Evolutionary conservation across 2,329 filamentous ascomycete genomes (phyloP), one percentile per base, ranked within the genome.

Genomic region (Pseudopithomyces chartarum): DNA sequence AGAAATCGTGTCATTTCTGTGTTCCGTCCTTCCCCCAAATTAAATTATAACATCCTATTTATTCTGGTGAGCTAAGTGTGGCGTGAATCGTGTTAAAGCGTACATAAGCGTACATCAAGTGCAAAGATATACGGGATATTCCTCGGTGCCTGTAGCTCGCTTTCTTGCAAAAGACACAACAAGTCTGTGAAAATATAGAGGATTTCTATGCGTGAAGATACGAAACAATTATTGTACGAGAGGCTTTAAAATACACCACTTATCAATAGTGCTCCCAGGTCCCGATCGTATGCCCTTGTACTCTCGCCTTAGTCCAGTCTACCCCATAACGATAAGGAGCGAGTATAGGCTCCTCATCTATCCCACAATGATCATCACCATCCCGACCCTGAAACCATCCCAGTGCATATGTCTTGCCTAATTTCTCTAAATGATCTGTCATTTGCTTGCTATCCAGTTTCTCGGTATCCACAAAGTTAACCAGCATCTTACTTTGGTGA

Each of bases 401-500:
- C 33, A 93, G 74, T 1, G 88, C 90, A 73, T 93, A 94, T 39
- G 81, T 87, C 78, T 89, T 88, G 36, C 84, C 82, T n/a, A 84
- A 75, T 10, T 72, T 76, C 58, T 85, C 84, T 34, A 93, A 79
- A 70, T 82, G 81, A 54, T 75, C 74, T 61, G 83, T 85, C 86
- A 91, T 90, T 69, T 86, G 76, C 13, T 79, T 76, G 52, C 83
- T 85, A 62, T 81, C 84, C 49, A 87, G 76, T 75, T 85, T 85
- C 58, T 87, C 84, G 20, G 88, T 91, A 40, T 85, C 86, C 13
- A 91, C 87, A 73, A 93, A 93, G 67, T 86, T 85, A 60, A 87
- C 87, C 44, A 93, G 78, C 90, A 93, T 92, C 76, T 90, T 90
- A 73, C 85, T 89, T 76, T 92, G 89, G 74, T 93, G 88, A 57